Evolutionary conservation across 208 protist genomes (phyloP).

Genomic region (Acanthamoeba pearcei): DNA sequence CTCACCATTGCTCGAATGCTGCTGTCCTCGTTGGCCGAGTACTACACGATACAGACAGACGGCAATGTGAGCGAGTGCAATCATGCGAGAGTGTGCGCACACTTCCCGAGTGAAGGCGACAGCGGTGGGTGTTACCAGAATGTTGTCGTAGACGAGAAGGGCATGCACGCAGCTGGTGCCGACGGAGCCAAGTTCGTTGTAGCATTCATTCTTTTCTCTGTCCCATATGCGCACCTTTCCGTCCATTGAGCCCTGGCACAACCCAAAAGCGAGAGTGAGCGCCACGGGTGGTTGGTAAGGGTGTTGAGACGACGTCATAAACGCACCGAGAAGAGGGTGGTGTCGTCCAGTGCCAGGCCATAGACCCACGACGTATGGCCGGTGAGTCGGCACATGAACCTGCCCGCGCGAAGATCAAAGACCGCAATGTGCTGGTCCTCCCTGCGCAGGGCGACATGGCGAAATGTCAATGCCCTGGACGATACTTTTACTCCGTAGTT

Average conservation of each 20-base stretch:
- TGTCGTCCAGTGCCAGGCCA: neutral
- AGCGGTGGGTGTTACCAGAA: neutral
- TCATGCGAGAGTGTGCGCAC: neutral
- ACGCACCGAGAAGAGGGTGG: conserved; percentile 44
- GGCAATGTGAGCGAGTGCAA: neutral
- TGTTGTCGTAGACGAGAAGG: conserved; percentile 11
- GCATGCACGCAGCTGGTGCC: conserved; percentile 57
- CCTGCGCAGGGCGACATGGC: neutral
- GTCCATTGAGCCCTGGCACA: conserved; percentile 41
- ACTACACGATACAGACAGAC: neutral
- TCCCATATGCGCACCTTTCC: conserved; percentile 40
- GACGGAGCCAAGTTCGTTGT: neutral
- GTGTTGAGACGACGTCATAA: too few species aligned
- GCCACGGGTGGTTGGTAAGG: too few species aligned
- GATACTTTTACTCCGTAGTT: neutral
- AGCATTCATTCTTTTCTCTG: conserved; percentile 41
- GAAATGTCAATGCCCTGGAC: neutral
- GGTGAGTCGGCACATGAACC: conserved; percentile 23
- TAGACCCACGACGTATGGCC: conserved; percentile 51
- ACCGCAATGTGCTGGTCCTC: conserved; percentile 49
- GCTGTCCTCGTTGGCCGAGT: conserved; percentile 31
- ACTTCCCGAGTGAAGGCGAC: too few species aligned
- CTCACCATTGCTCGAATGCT: conserved; percentile 23
- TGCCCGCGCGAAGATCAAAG: conserved; percentile 55
- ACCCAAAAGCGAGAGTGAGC: neutral